A percentile compares a stretch with the other conserved stretches of the same genome.
These are phyloP conservation scores for Aspergillus unguis DNA, from an alignment of 2,329 filamentous ascomycete species.

Conservation along the genomic window DNA sequence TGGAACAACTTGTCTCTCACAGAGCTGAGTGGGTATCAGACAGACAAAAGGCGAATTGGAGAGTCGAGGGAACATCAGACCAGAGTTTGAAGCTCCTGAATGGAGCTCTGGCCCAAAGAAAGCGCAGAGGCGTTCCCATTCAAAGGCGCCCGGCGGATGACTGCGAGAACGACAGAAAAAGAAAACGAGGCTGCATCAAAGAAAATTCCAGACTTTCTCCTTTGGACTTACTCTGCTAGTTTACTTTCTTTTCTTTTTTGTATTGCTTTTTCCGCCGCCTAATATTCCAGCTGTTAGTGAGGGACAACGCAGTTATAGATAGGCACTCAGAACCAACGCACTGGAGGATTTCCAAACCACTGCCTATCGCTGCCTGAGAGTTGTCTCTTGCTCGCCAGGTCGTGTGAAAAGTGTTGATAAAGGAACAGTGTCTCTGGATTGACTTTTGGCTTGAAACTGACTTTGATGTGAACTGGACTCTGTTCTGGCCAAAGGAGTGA, in stretches of 20 bases:
- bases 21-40: conserved; percentile 21
- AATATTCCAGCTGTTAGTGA: background rate
- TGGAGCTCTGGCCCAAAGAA: conserved; percentile 12
- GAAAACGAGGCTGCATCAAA: conserved; percentile 11
- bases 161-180: background rate
- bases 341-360: conserved; percentile 12
- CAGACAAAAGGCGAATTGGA: conserved; percentile 24
- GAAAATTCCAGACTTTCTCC: conserved; percentile 4
- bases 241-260: conserved; percentile 4
- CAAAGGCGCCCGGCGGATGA: conserved; percentile 6
- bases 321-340: conserved; percentile 5
- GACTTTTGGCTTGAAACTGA: background rate
- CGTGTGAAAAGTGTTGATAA: conserved; percentile 11
- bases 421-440: conserved; percentile 4
- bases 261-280: conserved; percentile 3
- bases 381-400: conserved; percentile 4
- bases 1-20: conserved; percentile 5
- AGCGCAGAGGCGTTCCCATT: background rate
- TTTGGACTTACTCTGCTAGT: conserved; percentile 1
- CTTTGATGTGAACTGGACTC: background rate
- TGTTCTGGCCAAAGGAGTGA: conserved; percentile 1
- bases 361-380: background rate
- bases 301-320: conserved; percentile 4
- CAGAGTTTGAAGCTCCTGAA: conserved; percentile 16
- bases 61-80: conserved; percentile 16